phyloP scores from a whole-genome alignment of 2,329 filamentous ascomycete genomes.

The Shiraia bambusicola region DNA sequence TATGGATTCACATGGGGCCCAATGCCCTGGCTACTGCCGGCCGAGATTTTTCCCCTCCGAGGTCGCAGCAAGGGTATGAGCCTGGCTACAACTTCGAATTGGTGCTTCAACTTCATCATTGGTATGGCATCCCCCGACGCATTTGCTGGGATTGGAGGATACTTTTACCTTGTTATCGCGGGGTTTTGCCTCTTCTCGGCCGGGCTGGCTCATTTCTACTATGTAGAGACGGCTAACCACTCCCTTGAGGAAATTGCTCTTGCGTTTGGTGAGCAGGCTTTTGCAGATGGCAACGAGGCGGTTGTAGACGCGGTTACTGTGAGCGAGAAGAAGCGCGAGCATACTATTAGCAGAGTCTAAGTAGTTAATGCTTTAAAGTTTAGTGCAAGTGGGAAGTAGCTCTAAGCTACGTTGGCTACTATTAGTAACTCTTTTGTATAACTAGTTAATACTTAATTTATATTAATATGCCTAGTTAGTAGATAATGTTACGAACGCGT shows the following conservation, averaged over 20 bases:
- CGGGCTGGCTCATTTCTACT: constrained; percentile 44
- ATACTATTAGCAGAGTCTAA: constrained; percentile 4
- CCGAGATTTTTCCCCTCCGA: constrained; percentile 42
- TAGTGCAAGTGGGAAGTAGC: too few relatives aligned
- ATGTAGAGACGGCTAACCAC: constrained; percentile 45
- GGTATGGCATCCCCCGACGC: constrained; percentile 48
- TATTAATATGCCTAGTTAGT: too few relatives aligned
- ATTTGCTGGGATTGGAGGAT: constrained; percentile 47
- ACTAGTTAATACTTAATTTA: too few relatives aligned
- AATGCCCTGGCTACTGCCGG: constrained; percentile 45
- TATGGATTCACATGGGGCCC: constrained; percentile 46
- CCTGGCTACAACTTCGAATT: constrained; percentile 43
- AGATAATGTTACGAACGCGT: too few relatives aligned
- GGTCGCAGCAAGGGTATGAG: constrained; percentile 46
- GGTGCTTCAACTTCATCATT: constrained; percentile 44
- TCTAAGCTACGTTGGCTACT: too few relatives aligned
- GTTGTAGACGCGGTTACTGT: constrained; percentile 14
- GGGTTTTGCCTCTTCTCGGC: constrained; percentile 46
- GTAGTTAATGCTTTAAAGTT: too few relatives aligned
- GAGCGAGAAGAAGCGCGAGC: constrained; percentile 10
- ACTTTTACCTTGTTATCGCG: constrained; percentile 48
- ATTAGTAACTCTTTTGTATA: too few relatives aligned
- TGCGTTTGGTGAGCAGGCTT: constrained; percentile 48
- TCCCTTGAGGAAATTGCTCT: constrained; percentile 45
- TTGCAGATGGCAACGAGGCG: constrained; percentile 28